Percentiles rank a stretch among this genome's conserved stretches.
Conservation (phyloP, 2,329 filamentous ascomycete species). For the Venturia nashicola region DNA sequence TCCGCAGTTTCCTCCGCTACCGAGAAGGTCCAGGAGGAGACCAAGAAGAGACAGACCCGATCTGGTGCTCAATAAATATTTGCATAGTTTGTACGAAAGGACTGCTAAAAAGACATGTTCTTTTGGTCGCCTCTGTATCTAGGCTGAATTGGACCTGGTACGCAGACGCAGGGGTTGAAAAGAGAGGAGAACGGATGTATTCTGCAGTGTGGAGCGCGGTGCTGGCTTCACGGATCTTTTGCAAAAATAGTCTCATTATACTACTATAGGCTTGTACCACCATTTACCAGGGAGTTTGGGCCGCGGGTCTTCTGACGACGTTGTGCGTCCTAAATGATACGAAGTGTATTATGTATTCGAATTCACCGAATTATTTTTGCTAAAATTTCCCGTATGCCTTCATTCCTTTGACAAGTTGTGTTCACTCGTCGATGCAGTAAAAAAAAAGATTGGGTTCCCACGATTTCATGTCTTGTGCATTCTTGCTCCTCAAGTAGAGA, state of each 20-base stretch:
- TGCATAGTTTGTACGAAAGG: background rate
- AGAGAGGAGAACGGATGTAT: background rate
- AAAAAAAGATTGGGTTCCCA: background rate
- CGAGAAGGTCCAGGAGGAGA: constrained; percentile 63
- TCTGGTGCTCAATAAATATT: background rate
- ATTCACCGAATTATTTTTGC: background rate
- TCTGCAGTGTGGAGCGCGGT: background rate
- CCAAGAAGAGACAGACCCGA: constrained; percentile 40
- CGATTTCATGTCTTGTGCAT: no score
- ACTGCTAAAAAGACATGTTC: background rate
- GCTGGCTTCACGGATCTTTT: background rate
- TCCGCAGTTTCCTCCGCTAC: constrained; percentile 48
- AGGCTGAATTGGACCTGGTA: background rate
- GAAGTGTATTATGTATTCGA: background rate
- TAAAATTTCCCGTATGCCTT: background rate
- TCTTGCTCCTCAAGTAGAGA: no score
- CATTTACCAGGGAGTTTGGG: constrained; percentile 1
- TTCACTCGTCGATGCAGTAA: background rate
- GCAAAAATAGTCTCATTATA: background rate
- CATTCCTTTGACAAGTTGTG: background rate
- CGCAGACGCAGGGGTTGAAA: background rate
- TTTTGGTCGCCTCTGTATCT: background rate
- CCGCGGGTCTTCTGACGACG: background rate
- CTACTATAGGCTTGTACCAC: background rate
- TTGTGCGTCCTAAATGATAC: background rate